phyloP scores from a whole-genome alignment of 208 protist species.

The Trypanosoma cruzi region DNA sequence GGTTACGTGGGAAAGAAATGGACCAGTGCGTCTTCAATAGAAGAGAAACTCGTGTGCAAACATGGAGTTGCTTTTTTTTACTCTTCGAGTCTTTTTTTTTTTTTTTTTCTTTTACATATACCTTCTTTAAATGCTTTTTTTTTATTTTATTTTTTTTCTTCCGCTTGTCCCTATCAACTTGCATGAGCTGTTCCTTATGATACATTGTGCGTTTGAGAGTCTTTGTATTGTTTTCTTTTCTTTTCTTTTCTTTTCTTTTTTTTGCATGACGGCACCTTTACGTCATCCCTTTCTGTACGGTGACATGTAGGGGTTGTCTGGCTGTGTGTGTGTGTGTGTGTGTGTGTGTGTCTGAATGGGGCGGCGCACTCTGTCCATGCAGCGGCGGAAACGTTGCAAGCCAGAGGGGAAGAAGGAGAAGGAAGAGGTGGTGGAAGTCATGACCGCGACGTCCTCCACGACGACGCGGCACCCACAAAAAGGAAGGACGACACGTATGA shows the following conservation, averaged over 20 bases:
- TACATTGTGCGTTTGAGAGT: too few relatives aligned
- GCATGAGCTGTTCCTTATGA: not conserved
- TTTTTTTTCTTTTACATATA: slow-evolving; percentile 17
- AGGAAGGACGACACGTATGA: not conserved
- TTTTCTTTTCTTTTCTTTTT: not conserved
- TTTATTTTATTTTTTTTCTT: slow-evolving; percentile 1
- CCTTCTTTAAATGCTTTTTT: not conserved
- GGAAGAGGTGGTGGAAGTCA: not conserved
- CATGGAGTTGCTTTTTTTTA: slow-evolving; percentile 11
- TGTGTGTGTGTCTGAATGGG: not conserved
- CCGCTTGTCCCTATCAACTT: not conserved
- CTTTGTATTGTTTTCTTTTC: not conserved
- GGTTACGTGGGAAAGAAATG: too few relatives aligned
- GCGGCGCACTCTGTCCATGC: not conserved
- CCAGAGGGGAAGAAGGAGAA: not conserved
- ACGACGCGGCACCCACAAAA: not conserved
- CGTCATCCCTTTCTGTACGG: too few relatives aligned
- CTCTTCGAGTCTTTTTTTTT: slow-evolving; percentile 22
- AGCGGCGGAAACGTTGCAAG: not conserved
- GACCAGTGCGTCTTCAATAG: too few relatives aligned
- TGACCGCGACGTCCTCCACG: not conserved
- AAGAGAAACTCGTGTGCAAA: not conserved
- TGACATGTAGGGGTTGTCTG: too few relatives aligned
- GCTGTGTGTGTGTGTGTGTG: too few relatives aligned
- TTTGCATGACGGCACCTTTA: not conserved